Evolutionary conservation across 2,329 filamentous ascomycete species (phyloP), one percentile per base, ranked within the genome.

Genomic region (Pseudogymnoascus sp.): DNA sequence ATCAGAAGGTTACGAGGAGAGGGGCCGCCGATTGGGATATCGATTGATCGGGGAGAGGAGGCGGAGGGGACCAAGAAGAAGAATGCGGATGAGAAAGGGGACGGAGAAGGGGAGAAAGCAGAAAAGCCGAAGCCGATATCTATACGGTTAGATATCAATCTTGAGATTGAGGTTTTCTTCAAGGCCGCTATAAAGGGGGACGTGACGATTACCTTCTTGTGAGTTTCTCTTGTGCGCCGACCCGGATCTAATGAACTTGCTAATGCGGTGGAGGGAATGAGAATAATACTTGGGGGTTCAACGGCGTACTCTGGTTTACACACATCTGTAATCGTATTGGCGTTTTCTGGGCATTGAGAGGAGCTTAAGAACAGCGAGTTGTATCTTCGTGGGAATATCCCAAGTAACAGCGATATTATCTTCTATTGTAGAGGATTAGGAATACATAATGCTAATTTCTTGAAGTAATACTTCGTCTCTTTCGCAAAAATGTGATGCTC

Each of bases 131-230:
- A 91, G 69, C 86, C 87, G 23, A 75, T 91, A 72, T 86, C 86
- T 73, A 75, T 93, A 72, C 80, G 85, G 63, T 76, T 91, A 34
- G 89, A 93, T 72, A 78, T 91, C 63, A 92, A 93, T 75, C 76
- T 93, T 62, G 89, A 93, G 71, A 82, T 93, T 61, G 88, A 93
- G 76, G 88, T 93, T 68, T 85, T 91, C 74, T 78, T 93, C 63
- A 91, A 91, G 79, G 89, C 89, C 1, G 16, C 16, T 5, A 42
- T 42, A 8, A 10, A 91, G 69, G 91, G 91, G 72, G 91, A 96
- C 77, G 77, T 96, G 67, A 92, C 90, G 80, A 85, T 86, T 64
- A 68, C 70, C 16, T 70, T 71, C 57, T 64, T 71, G 70, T 71
- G 47, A 69, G 69, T 69, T 29, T 59, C 14, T 29, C 21, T 10